phyloP scores from a whole-genome alignment of 441 rosid genomes.

The Gossypium gossypioides region DNA sequence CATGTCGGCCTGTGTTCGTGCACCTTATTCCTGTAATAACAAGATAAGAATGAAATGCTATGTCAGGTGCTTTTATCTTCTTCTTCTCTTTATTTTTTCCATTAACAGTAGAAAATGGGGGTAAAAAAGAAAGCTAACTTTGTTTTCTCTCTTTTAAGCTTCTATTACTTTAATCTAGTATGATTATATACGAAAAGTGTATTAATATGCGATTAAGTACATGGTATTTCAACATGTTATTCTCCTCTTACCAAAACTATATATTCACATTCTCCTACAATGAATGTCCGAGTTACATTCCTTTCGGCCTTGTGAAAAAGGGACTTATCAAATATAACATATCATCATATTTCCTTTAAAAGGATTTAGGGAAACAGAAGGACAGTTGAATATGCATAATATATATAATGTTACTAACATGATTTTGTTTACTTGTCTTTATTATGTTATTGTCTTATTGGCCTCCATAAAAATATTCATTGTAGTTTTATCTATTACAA shows the following conservation, averaged over 20 bases:
- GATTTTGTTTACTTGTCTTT: slow-evolving; percentile 10
- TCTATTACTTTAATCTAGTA: slow-evolving; percentile 8
- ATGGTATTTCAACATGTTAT: no score
- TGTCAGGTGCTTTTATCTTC: neutral
- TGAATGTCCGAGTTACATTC: no score
- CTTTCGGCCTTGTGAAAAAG: no score
- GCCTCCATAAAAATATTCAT: neutral
- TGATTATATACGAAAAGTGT: neutral
- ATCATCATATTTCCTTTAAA: no score
- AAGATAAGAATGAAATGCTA: slow-evolving; percentile 2
- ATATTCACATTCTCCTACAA: no score
- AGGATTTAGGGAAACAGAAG: neutral
- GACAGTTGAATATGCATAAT: neutral
- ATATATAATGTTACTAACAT: neutral
- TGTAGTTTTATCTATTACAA: neutral
- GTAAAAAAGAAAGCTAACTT: neutral
- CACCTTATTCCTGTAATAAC: neutral
- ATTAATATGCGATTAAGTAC: no score
- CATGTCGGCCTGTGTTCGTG: neutral
- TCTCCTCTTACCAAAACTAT: no score
- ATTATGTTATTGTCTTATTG: neutral
- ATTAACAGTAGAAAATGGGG: neutral
- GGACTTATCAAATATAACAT: no score
- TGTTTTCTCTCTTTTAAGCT: neutral
- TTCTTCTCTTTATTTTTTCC: neutral